Evolutionary conservation across 2,329 filamentous ascomycete genomes (phyloP).

Genomic region (Cyclaneusma minus): DNA sequence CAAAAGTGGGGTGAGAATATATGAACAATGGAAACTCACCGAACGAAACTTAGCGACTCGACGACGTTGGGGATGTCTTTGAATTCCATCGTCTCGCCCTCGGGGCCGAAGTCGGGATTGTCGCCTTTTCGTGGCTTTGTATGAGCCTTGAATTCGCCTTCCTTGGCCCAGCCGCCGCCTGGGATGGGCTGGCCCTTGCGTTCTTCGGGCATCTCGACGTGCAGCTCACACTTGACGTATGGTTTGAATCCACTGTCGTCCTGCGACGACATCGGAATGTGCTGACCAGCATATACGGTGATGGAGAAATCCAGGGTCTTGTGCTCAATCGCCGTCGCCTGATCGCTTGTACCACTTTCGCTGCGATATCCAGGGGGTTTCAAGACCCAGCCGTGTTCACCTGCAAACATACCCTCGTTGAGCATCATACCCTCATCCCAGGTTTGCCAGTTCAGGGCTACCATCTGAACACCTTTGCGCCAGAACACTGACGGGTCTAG

Average conservation of each 20-base stretch:
- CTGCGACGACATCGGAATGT: conserved; percentile 48
- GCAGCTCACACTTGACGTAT: conserved; percentile 64
- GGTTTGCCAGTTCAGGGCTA: conserved; percentile 87
- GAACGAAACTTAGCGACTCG: conserved; percentile 56
- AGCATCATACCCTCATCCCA: conserved; percentile 92
- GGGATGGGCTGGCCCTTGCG: conserved; percentile 17
- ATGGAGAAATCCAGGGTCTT: conserved; percentile 52
- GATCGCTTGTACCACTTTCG: conserved; percentile 6
- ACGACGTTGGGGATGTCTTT: conserved; percentile 39
- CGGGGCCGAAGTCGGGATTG: conserved; percentile 45
- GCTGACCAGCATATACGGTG: conserved; percentile 61
- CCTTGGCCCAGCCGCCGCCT: conserved; percentile 34
- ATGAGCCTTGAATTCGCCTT: conserved; percentile 41
- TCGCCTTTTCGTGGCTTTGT: conserved; percentile 39
- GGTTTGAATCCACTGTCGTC: conserved; percentile 46
- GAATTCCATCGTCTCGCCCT: conserved; percentile 41
- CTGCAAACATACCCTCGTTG: conserved; percentile 82
- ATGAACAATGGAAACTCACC: conserved; percentile 37
- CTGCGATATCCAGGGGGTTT: conserved; percentile 65
- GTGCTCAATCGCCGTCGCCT: conserved; percentile 19
- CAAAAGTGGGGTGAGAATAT: too few species aligned
- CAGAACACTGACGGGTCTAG: conserved; percentile 74
- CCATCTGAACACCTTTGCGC: conserved; percentile 79
- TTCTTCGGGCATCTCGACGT: conserved; percentile 48
- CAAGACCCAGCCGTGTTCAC: conserved; percentile 67